Conservation (phyloP, 2,329 filamentous ascomycete genomes). For the Cordyceps farinosa region DNA sequence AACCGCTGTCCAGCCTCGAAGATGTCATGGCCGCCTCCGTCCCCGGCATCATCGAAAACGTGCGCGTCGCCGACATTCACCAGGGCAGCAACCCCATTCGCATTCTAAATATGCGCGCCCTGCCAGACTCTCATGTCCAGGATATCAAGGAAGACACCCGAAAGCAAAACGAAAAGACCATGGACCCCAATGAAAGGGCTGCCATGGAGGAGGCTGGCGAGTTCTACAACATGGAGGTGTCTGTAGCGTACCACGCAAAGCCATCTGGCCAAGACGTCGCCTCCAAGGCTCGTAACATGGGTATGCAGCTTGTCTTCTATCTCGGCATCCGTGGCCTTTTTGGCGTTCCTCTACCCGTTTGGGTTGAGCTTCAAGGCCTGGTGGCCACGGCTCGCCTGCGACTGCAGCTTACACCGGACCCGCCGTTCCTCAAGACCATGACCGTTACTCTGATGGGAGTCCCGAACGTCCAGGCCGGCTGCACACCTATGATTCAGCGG, state of each 20-base stretch:
- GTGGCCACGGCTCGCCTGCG: conserved; percentile 82
- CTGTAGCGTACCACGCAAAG: conserved; percentile 85
- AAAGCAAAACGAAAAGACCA: conserved; percentile 72
- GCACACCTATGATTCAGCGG: conserved; percentile 85
- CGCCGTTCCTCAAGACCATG: conserved; percentile 86
- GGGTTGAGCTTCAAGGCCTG: conserved; percentile 85
- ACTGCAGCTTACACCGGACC: conserved; percentile 81
- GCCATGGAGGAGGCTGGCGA: conserved; percentile 88
- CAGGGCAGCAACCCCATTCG: conserved; percentile 89
- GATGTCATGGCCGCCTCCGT: conserved; percentile 97
- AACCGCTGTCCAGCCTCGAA: conserved; percentile 34
- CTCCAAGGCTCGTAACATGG: conserved; percentile 89
- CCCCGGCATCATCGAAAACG: conserved; percentile 86
- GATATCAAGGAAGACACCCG: conserved; percentile 80
- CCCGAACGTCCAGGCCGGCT: conserved; percentile 84
- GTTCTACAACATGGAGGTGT: conserved; percentile 89
- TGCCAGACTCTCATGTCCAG: conserved; percentile 69
- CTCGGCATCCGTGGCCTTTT: conserved; percentile 86
- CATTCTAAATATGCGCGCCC: conserved; percentile 79
- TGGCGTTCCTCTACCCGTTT: conserved; percentile 82
- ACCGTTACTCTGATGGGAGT: conserved; percentile 94
- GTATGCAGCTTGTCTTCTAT: conserved; percentile 94
- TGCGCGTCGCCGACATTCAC: conserved; percentile 90
- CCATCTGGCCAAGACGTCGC: conserved; percentile 67
- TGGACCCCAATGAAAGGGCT: conserved; percentile 81